Conservation (phyloP, 306 rosid genomes). For the Sicyos edulis region DNA sequence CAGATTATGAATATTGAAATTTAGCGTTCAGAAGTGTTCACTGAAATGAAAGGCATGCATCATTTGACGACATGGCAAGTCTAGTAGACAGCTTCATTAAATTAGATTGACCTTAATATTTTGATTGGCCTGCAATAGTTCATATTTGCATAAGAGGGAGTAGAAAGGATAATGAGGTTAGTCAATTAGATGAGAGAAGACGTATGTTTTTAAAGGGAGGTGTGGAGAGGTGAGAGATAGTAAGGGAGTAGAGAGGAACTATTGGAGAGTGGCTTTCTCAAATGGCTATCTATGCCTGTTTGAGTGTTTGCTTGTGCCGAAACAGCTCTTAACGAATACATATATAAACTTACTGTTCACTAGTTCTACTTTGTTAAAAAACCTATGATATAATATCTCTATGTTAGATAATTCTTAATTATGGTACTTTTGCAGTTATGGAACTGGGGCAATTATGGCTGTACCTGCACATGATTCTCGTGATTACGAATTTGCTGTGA, state of each 20-base stretch:
- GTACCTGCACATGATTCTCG: slow-evolving; percentile 95
- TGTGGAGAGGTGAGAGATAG: not conserved
- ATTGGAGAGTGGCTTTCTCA: not conserved
- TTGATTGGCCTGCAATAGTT: not conserved
- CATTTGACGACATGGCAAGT: not conserved
- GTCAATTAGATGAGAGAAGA: not conserved
- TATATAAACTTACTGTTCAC: not conserved
- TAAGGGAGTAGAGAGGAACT: not conserved
- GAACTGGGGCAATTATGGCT: slow-evolving; percentile 97
- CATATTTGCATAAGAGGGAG: not conserved
- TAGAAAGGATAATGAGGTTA: slow-evolving; percentile 4
- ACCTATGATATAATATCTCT: slow-evolving; percentile 13
- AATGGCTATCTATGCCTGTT: not conserved
- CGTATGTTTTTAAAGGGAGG: not conserved
- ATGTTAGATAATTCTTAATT: not conserved
- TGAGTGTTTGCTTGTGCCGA: not conserved
- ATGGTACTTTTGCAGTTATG: slow-evolving; percentile 56
- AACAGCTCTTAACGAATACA: not conserved
- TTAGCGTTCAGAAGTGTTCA: slow-evolving; percentile 17
- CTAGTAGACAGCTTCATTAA: not conserved
- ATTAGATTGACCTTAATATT: slow-evolving; percentile 20
- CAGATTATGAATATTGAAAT: slow-evolving; percentile 16
- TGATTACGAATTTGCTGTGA: slow-evolving; percentile 79
- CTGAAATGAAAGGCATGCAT: not conserved
- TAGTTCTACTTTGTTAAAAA: slow-evolving; percentile 1